Base-by-base conservation (phyloP, 306 rosid species). In the Senna tora region DNA sequence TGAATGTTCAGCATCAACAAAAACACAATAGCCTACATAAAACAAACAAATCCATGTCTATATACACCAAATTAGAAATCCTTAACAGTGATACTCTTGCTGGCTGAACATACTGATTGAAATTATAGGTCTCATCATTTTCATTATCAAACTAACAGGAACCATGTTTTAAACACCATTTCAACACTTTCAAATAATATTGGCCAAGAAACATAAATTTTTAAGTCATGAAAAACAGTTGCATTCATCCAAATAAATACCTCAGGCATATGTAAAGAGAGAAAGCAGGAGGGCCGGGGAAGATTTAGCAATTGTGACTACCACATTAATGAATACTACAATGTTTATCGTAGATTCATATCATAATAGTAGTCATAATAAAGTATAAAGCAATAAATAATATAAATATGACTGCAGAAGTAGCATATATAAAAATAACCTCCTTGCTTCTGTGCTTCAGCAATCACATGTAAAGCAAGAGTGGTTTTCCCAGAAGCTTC, bases 401-500 rank as follows among this genome's bases (percentile, higher is more conserved):
- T 33, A 62, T 17, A 42, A 58, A 65, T 55, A 67, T 76, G 68
- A 72, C 38, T 25, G 68, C 16, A 33, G 32, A 71, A 71, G 75
- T n/a, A 76, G 69, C 39, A 46, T 41, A 33, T 54, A 25, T 25
- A 73, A 43, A 72, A 15, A 67, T 60, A 77, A 92, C 97, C 97
- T 89, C 98, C 98, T 81, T 83, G 88, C 80, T 93, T 91, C 30
- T 93, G 98, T 65, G 97, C 90, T 82, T 93, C 92, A 6, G 98
- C 97, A 81, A 93, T 89, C 67, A 89, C 97, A 74, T 91, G 96
- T 50, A 91, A 83, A 57, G 86, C 94, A 72, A 91, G 97, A 46
- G 97, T 93, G 17, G 98, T 89, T 84, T 89, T 90, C 65, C 97
- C 98, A 65, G 98, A 91, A 68, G 97, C 97, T 83, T 93, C 98